These are phyloP conservation scores for Neoscytalidium dimidiatum DNA, from an alignment of 2,329 filamentous ascomycete species.

Conservation along the genomic window DNA sequence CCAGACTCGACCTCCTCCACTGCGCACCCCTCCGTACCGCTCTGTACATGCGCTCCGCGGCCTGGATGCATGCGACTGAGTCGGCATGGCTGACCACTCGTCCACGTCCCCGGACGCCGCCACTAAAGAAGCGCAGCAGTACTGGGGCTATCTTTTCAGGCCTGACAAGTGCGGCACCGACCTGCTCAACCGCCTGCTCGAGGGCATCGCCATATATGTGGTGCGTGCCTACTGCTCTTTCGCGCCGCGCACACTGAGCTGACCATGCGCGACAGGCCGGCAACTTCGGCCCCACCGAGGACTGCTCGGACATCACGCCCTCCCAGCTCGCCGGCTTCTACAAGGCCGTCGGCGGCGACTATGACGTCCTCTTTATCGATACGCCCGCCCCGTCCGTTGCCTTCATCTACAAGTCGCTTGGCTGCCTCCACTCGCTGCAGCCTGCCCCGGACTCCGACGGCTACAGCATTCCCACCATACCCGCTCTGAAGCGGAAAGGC, in stretches of 20 bases:
- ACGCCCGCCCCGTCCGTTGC: constrained; percentile 75
- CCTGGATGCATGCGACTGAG: constrained; percentile 5
- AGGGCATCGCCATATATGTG: constrained; percentile 50
- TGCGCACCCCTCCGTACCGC: not conserved
- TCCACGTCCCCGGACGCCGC: constrained; percentile 31
- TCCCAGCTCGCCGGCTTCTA: constrained; percentile 52
- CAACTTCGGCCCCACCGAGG: constrained; percentile 44
- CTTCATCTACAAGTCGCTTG: constrained; percentile 88
- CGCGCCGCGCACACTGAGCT: not conserved
- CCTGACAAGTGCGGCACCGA: constrained; percentile 54
- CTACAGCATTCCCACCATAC: constrained; percentile 75
- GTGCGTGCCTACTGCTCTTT: constrained; percentile 28
- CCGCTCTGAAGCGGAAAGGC: constrained; percentile 78
- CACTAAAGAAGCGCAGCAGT: constrained; percentile 47
- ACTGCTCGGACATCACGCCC: constrained; percentile 50
- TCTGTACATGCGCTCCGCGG: constrained; percentile 7
- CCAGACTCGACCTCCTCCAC: not conserved
- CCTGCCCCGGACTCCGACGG: constrained; percentile 65
- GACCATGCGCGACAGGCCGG: constrained; percentile 33
- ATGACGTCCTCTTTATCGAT: constrained; percentile 70
- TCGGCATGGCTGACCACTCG: constrained; percentile 16
- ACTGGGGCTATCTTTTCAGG: constrained; percentile 55
- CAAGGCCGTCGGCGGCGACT: constrained; percentile 47
- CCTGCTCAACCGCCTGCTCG: constrained; percentile 47
- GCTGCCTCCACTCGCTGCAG: constrained; percentile 85